A percentile compares a stretch with the other conserved stretches of the same genome.
phyloP scores from a whole-genome alignment of 768 basidiomycete species.

The Auricularia sp. region DNA sequence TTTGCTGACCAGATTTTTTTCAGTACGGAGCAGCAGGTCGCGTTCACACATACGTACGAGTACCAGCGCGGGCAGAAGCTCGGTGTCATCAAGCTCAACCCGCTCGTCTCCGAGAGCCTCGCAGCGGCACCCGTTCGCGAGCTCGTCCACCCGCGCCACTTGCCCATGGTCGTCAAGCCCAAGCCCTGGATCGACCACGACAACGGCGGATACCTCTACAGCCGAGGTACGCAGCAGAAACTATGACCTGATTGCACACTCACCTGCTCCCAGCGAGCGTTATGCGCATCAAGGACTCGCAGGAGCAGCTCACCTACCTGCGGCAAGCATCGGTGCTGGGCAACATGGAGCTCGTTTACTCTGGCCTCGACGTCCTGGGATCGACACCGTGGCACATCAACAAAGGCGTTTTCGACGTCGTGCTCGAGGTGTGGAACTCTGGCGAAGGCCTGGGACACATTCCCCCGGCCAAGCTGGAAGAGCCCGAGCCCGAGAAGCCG shows the following conservation, averaged over 20 bases:
- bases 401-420: constrained; percentile 60
- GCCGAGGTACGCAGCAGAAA: constrained; percentile 40
- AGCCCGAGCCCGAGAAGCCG: constrained; percentile 52
- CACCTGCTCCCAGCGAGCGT: constrained; percentile 36
- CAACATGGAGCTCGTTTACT: constrained; percentile 75
- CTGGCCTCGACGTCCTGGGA: constrained; percentile 83
- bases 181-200: constrained; percentile 74
- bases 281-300: constrained; percentile 89
- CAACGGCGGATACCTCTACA: constrained; percentile 77
- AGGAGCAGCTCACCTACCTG: constrained; percentile 76
- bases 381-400: constrained; percentile 89
- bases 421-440: constrained; percentile 77
- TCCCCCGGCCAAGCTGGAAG: constrained; percentile 60
- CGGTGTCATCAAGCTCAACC: constrained; percentile 85
- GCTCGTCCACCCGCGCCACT: constrained; percentile 81
- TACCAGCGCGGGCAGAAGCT: constrained; percentile 88
- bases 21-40: constrained; percentile 74
- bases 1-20: constrained; percentile 6
- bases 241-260: background rate
- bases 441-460: constrained; percentile 77
- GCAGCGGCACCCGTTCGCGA: constrained; percentile 61
- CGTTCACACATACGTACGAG: constrained; percentile 87
- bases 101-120: constrained; percentile 64
- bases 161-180: constrained; percentile 92
- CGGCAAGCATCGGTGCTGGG: constrained; percentile 61